Percentiles rank a stretch among this genome's conserved stretches.
Conservation (phyloP, 2,329 filamentous ascomycete species). For the Aspergillus pseudonomiae region DNA sequence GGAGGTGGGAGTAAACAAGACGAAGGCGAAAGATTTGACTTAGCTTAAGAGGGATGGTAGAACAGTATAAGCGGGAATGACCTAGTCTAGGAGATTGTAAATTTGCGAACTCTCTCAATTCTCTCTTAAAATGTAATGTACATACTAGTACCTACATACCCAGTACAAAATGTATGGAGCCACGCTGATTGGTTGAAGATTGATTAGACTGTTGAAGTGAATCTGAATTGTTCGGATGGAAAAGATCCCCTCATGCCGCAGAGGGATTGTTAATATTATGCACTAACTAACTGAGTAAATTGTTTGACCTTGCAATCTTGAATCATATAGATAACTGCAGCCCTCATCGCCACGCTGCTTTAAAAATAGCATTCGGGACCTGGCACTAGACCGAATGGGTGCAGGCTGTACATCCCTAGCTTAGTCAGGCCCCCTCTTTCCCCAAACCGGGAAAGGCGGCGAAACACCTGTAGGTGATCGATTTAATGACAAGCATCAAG, state of each 20-base stretch:
- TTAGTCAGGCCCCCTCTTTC: constrained; percentile 14
- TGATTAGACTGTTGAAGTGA: background rate
- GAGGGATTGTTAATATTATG: background rate
- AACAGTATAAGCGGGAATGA: background rate
- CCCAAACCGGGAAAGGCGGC: constrained; percentile 7
- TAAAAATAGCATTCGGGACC: constrained; percentile 1
- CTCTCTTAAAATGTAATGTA: background rate
- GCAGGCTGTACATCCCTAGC: background rate
- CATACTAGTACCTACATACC: too few species aligned
- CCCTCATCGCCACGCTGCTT: constrained; percentile 4
- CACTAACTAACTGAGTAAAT: too few species aligned
- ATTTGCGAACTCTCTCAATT: background rate
- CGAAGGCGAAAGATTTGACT: background rate
- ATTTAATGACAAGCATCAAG: constrained; percentile 5
- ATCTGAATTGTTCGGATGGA: background rate
- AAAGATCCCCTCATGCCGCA: background rate
- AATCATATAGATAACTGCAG: background rate
- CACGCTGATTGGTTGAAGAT: background rate
- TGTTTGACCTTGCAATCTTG: background rate
- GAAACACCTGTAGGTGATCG: background rate
- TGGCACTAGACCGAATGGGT: background rate
- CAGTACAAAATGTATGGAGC: too few species aligned
- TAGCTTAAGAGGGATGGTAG: background rate
- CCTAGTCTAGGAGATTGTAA: background rate
- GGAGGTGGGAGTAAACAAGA: background rate